Conservation (phyloP, 495 filamentous ascomycete species). For the Penicillium odoratum region DNA sequence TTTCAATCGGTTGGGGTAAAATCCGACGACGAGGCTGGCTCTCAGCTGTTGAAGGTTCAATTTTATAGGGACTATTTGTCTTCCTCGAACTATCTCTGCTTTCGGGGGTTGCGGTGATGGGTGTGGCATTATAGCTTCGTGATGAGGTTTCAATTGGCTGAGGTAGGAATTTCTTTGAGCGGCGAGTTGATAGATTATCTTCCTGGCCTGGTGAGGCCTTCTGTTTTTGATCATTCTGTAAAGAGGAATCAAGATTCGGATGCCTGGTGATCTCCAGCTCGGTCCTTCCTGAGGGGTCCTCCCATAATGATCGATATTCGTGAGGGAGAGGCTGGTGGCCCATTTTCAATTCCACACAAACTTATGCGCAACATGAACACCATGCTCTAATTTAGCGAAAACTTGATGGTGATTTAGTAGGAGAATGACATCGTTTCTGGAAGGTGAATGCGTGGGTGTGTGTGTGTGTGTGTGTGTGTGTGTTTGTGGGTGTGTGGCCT, state of each 20-base stretch:
- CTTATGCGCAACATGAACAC: background rate
- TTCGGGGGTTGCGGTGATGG: constrained; percentile 3
- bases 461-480: too few relatives aligned
- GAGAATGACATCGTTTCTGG: background rate
- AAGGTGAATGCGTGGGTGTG: background rate
- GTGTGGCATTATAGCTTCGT: constrained; percentile 53
- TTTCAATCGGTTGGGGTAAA: constrained; percentile 32
- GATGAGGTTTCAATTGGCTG: constrained; percentile 69
- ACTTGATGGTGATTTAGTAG: background rate
- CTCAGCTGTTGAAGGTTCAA: constrained; percentile 15
- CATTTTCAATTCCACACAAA: constrained; percentile 6
- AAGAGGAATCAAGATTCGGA: background rate
- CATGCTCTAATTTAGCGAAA: constrained; percentile 4
- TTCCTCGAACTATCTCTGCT: background rate
- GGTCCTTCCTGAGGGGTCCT: background rate
- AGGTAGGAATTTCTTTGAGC: constrained; percentile 46
- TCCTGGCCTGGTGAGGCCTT: background rate
- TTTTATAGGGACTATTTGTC: constrained; percentile 6
- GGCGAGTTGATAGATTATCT: background rate
- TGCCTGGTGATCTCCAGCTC: background rate
- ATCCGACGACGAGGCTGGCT: constrained; percentile 18
- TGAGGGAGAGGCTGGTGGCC: constrained; percentile 4
- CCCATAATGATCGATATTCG: background rate
- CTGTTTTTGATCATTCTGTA: background rate
- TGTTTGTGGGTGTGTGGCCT: background rate